Percentiles rank a stretch among this genome's conserved stretches.
Evolutionary conservation across 2,329 filamentous ascomycete species (phyloP).

Genomic region (Colletotrichum sp.): DNA sequence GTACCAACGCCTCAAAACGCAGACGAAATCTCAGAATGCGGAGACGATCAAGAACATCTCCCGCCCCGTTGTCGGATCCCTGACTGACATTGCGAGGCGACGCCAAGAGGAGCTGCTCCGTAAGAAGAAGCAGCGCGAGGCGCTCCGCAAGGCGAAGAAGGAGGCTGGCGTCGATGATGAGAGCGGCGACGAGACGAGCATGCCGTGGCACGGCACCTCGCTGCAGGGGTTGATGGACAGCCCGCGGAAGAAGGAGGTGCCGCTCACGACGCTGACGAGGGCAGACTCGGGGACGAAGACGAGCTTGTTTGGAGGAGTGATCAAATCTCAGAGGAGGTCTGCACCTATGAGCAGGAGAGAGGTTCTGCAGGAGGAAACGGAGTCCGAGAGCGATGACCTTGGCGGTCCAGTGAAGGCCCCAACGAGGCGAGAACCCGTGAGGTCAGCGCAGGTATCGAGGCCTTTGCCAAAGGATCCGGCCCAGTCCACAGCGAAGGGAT

Average conservation of each 20-base stretch:
- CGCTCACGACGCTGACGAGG: conserved; percentile 28
- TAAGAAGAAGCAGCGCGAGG: conserved; percentile 39
- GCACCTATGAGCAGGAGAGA: conserved; percentile 14
- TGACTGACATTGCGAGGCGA: conserved; percentile 38
- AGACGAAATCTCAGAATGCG: conserved; percentile 59
- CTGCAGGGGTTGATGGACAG: conserved; percentile 50
- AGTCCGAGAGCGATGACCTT: conserved; percentile 17
- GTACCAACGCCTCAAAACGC: conserved; percentile 70
- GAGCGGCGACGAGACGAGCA: conserved; percentile 30
- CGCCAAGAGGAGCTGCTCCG: conserved; percentile 40
- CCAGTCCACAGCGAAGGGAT: neutral
- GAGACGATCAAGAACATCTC: conserved; percentile 56
- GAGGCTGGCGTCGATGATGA: conserved; percentile 27
- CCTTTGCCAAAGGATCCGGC: neutral
- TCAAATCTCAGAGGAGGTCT: conserved; percentile 6
- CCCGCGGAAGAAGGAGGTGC: conserved; percentile 34
- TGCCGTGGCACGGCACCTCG: conserved; percentile 34
- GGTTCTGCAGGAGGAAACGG: neutral
- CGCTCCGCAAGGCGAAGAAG: conserved; percentile 24
- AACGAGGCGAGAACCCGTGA: neutral
- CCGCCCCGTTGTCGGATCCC: conserved; percentile 52
- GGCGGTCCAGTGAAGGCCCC: neutral
- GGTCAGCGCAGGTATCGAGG: neutral
- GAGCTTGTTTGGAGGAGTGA: conserved; percentile 25
- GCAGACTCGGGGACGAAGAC: conserved; percentile 27